Evolutionary conservation across 495 filamentous ascomycete species (phyloP), one percentile per base, ranked within the genome.

Genomic region (Stereocaulon alpinum): DNA sequence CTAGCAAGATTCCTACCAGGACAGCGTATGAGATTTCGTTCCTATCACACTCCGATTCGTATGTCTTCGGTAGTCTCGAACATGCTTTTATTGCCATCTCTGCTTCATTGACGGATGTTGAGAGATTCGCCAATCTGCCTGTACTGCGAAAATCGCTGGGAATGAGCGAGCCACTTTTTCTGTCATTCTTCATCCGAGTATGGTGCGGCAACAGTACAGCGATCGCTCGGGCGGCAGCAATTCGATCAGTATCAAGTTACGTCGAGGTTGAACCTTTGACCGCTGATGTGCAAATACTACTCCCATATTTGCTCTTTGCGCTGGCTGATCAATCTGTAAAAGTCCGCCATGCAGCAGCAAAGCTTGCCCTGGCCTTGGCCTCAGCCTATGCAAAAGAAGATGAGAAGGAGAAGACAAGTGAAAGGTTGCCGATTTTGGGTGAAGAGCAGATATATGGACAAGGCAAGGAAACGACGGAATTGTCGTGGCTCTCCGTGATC

Each of bases 261-360:
- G 63, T 94, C 22, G 75, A 74, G 50, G 75, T 75, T 12, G 64
- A 65, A 30, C 76, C 70, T 40, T 62, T 70, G 27, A 71, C 70
- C n/a, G 59, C 84, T 50, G 91, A 94, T 67, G 75, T 85, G 42
- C 91, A 95, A 66, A 82, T 83, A 3, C 65, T 95, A 20, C 61
- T 95, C 30, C 91, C 91, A 15, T 95, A 94, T 69, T 68, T 83
- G 34, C 67, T 95, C 40, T 75, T 74, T 56, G 87, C 86, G 10
- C 78, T 98, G 18, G 73, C 82, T 29, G 93, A 98, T 69, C 70
- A 80, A 3, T 83, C 86, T 2, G 78, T 80, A 56, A 84, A 78
- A 48, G 86, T 96, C 55, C 83, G 93, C 32, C 80, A 82, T 22
- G 82, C 88, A 41, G 86, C 90, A 20, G 82, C 84, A 34, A 78